A percentile compares a stretch with the other conserved stretches of the same genome.
Conservation (phyloP, 2,329 filamentous ascomycete species). For the Talaromyces rugulosus region DNA sequence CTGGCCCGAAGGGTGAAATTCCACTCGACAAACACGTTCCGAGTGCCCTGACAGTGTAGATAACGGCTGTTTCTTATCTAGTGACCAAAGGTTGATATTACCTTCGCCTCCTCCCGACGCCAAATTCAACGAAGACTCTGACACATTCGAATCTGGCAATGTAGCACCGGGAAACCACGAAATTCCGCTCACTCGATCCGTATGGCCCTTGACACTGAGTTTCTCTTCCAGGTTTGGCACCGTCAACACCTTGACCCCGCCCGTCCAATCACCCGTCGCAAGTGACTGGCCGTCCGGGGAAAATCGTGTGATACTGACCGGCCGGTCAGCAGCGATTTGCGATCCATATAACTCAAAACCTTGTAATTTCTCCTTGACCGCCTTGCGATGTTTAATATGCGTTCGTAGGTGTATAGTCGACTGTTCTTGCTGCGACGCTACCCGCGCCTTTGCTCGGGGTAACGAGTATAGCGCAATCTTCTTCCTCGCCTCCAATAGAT, state of each 20-base stretch:
- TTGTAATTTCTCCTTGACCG: constrained; percentile 75
- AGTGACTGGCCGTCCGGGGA: constrained; percentile 78
- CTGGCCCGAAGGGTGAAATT: constrained; percentile 87
- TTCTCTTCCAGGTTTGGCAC: constrained; percentile 79
- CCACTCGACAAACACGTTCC: constrained; percentile 82
- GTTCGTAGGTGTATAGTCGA: constrained; percentile 78
- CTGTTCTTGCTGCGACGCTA: constrained; percentile 74
- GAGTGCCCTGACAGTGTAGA: constrained; percentile 78
- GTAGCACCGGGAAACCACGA: constrained; percentile 87
- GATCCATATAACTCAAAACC: constrained; percentile 89
- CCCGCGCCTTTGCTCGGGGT: constrained; percentile 71
- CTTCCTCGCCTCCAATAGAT: constrained; percentile 70
- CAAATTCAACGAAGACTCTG: constrained; percentile 71
- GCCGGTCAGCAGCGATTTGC: constrained; percentile 73
- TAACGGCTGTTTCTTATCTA: constrained; percentile 79
- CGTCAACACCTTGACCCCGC: constrained; percentile 78
- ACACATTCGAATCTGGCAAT: constrained; percentile 64
- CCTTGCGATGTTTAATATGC: constrained; percentile 88
- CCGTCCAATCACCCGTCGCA: constrained; percentile 89
- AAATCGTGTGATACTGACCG: constrained; percentile 88
- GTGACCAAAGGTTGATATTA: constrained; percentile 82
- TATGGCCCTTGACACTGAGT: constrained; percentile 74
- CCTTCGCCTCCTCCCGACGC: constrained; percentile 88
- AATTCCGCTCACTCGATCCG: constrained; percentile 81
- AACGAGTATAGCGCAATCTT: constrained; percentile 80